Evolutionary conservation across 306 rosid genomes (phyloP), one percentile per base, ranked within the genome.

Genomic region (Pueraria montana): DNA sequence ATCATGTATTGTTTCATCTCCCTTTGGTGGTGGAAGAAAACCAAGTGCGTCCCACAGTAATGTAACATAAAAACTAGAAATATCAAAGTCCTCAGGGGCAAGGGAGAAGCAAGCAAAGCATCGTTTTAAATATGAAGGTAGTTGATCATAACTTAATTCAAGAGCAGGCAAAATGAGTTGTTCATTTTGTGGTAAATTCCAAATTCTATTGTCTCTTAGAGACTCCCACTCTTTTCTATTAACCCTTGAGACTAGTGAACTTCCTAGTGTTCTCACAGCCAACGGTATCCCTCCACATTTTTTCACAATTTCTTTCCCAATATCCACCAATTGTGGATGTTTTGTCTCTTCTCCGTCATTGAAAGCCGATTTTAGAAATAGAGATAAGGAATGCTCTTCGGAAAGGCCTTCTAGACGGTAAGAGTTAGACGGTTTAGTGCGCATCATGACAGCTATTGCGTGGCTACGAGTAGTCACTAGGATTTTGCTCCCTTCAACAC

Each of bases 31-130:
- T 30, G 77, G 16, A 46, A 72, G 77, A 72, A 48, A 50, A 48
- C 61, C 77, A 72, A 72, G 61, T 26, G 61, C n/a, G n/a, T 59
- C 66, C 66, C 66, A 59, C 36, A 59, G 66, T 16, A 59, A 32
- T 11, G 66, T 16, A 23, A 59, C 36, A 27, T 59, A 59, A 23
- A 16, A 59, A 24, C 66, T 59, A 11, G 66, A 24, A 24, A 59
- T 16, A 59, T 52, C 43, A 34, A 2, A 64, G 45, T 72, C 77
- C 77, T 72, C 16, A 1, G 38, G 14, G 18, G 42, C 20, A 30
- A 64, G 70, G 20, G 70, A 64, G 3, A 64, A 64, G 70, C 70
- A 64, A 64, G 24, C 70, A 64, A 64, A 64, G 17, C 70, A 32
- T 17, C 13, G 23, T 64, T 64, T 64, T 17, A 64, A 32, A 32